A percentile compares a stretch with the other conserved stretches of the same genome.
Conservation (phyloP, 345 rosid genomes). For the Acer yangbiense region DNA sequence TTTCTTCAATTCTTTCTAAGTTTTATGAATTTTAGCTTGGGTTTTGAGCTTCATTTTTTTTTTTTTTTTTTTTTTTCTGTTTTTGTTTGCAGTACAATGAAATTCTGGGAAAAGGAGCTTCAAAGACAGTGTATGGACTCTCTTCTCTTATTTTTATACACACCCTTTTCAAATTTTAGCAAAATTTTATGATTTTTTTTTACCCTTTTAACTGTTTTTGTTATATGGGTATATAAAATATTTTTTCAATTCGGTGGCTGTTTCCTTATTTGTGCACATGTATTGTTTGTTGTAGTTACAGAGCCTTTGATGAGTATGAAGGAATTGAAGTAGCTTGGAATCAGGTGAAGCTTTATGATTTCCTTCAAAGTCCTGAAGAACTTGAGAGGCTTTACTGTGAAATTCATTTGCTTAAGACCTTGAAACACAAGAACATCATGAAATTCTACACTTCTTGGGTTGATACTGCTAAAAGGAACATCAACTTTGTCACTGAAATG, state of each 20-base stretch:
- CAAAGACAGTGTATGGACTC: conserved; percentile 86
- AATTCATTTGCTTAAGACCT: conserved; percentile 88
- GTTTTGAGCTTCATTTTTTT: conserved; percentile 7
- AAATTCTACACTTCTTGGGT: conserved; percentile 95
- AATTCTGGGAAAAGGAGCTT: conserved; percentile 94
- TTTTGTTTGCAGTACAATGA: conserved; percentile 71
- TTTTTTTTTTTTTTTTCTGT: background rate
- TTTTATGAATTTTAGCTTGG: conserved; percentile 12
- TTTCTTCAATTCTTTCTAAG: background rate
- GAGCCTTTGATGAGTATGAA: conserved; percentile 88
- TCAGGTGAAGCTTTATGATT: conserved; percentile 92
- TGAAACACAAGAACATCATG: conserved; percentile 93
- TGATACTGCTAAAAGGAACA: conserved; percentile 73
- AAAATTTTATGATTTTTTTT: background rate
- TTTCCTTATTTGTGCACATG: too few relatives aligned
- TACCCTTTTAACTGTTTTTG: background rate
- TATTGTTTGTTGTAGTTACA: conserved; percentile 51
- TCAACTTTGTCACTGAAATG: conserved; percentile 97
- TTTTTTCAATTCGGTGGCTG: background rate
- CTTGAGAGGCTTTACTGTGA: conserved; percentile 92
- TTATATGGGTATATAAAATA: background rate
- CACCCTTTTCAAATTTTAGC: background rate
- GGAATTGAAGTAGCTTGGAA: conserved; percentile 99
- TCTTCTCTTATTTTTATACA: conserved; percentile 5
- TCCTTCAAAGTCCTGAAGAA: conserved; percentile 82